Evolutionary conservation across 805 yeast species (phyloP).

Genomic region (Geotrichum ghanense): DNA sequence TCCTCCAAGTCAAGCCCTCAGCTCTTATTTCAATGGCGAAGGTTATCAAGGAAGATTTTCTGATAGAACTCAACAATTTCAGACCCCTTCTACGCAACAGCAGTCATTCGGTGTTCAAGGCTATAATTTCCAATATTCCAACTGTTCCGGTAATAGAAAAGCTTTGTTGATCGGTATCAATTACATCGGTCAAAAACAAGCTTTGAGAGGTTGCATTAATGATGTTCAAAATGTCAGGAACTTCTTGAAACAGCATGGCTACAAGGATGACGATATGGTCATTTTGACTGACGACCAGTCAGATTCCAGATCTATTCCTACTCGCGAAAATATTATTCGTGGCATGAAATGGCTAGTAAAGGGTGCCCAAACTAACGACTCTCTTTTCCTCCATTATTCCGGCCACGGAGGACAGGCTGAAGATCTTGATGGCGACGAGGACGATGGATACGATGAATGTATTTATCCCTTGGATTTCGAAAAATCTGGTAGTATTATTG

Average conservation of each 20-base stretch:
- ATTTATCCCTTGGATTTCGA: constrained; percentile 68
- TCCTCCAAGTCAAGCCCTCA: constrained; percentile 6
- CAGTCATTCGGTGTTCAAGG: constrained; percentile 25
- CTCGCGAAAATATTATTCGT: constrained; percentile 54
- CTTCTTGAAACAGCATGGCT: constrained; percentile 31
- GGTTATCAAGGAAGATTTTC: not conserved
- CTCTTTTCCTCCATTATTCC: constrained; percentile 71
- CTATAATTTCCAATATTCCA: constrained; percentile 46
- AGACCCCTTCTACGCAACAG: constrained; percentile 17
- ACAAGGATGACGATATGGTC: constrained; percentile 28
- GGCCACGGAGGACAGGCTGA: constrained; percentile 76
- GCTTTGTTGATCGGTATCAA: constrained; percentile 73
- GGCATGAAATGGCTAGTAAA: constrained; percentile 77
- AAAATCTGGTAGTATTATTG: constrained; percentile 53
- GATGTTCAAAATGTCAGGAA: constrained; percentile 42
- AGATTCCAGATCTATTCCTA: constrained; percentile 39
- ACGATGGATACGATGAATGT: constrained; percentile 59
- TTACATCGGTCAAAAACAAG: constrained; percentile 53
- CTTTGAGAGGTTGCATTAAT: constrained; percentile 68
- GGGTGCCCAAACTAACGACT: constrained; percentile 66
- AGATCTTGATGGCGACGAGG: constrained; percentile 67
- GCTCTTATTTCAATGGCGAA: constrained; percentile 8
- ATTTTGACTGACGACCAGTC: constrained; percentile 31
- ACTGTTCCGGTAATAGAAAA: constrained; percentile 60
- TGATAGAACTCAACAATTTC: not conserved